These are phyloP conservation scores for Dinochytrium kinnereticum DNA, from an alignment of 371 early-diverging fungal genomes.

Conservation along the genomic window DNA sequence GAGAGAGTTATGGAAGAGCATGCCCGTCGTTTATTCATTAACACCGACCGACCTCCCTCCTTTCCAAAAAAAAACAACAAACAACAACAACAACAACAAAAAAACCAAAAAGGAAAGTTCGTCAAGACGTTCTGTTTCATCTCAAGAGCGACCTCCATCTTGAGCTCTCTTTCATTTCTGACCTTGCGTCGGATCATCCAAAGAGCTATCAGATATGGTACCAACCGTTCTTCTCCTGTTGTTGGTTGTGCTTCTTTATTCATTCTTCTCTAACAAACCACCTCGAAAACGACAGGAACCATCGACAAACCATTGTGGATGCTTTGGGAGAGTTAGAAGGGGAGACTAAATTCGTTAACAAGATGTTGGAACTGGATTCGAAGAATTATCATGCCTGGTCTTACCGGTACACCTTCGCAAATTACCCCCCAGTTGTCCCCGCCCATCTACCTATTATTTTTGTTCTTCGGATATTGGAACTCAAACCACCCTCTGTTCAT, in stretches of 20 bases:
- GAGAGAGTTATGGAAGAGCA: no score
- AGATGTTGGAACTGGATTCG: constrained; percentile 77
- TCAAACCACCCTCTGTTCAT: no score
- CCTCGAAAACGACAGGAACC: constrained; percentile 65
- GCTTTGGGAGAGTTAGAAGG: constrained; percentile 43
- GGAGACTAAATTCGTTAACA: constrained; percentile 74
- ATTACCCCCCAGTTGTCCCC: no score
- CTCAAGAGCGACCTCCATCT: constrained; percentile 63
- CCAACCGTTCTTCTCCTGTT: no score
- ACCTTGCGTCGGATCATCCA: constrained; percentile 73
- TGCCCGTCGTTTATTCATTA: no score
- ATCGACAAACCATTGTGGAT: constrained; percentile 84
- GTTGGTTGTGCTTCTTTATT: no score
- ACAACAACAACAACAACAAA: no score
- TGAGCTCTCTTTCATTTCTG: constrained; percentile 80
- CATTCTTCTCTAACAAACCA: not conserved
- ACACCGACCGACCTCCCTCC: no score
- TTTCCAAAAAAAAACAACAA: no score
- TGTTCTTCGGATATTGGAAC: no score
- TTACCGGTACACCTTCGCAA: constrained; percentile 65
- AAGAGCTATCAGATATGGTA: constrained; percentile 97
- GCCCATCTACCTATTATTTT: no score
- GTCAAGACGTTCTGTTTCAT: constrained; percentile 75
- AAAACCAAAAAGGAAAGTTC: constrained; percentile 87
- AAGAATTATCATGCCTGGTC: constrained; percentile 99